A percentile compares a stretch with the other conserved stretches of the same genome.
phyloP scores from a whole-genome alignment of 768 basidiomycete species.

The Termitomyces sp. region DNA sequence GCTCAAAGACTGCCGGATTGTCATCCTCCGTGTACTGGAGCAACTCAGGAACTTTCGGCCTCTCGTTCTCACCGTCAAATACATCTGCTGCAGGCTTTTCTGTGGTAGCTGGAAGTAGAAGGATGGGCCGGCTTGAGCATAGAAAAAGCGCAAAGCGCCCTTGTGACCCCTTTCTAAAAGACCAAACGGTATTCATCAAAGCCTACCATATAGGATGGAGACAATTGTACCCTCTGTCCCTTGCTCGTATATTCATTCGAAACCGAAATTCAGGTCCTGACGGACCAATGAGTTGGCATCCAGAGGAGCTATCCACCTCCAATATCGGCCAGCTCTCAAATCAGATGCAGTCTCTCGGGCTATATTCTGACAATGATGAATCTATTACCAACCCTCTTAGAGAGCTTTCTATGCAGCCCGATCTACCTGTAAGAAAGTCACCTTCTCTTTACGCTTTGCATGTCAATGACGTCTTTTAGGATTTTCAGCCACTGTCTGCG shows the following conservation, averaged over 20 bases:
- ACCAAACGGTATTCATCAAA: slow-evolving; percentile 12
- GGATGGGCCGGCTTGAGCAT: background rate
- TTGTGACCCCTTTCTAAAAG: background rate
- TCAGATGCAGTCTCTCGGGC: too few relatives aligned
- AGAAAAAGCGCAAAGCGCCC: slow-evolving; percentile 4
- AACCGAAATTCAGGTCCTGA: background rate
- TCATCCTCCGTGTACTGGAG: slow-evolving; percentile 11
- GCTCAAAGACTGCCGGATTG: slow-evolving; percentile 12
- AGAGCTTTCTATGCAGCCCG: too few relatives aligned
- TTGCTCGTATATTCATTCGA: background rate
- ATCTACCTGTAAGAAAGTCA: too few relatives aligned
- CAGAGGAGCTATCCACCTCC: background rate
- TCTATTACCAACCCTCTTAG: too few relatives aligned
- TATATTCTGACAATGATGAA: too few relatives aligned
- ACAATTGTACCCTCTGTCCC: background rate
- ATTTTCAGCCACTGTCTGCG: background rate
- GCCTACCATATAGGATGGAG: slow-evolving; percentile 2
- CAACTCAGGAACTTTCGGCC: background rate
- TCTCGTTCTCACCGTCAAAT: slow-evolving; percentile 2
- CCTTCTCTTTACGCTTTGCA: background rate
- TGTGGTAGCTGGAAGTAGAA: background rate
- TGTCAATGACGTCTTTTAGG: background rate
- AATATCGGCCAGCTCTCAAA: too few relatives aligned
- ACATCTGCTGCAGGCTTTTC: too few relatives aligned
- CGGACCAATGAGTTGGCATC: background rate